These are phyloP conservation scores for Backusella macrospora DNA, from an alignment of 192 early-diverging fungal genomes.

Conservation along the genomic window DNA sequence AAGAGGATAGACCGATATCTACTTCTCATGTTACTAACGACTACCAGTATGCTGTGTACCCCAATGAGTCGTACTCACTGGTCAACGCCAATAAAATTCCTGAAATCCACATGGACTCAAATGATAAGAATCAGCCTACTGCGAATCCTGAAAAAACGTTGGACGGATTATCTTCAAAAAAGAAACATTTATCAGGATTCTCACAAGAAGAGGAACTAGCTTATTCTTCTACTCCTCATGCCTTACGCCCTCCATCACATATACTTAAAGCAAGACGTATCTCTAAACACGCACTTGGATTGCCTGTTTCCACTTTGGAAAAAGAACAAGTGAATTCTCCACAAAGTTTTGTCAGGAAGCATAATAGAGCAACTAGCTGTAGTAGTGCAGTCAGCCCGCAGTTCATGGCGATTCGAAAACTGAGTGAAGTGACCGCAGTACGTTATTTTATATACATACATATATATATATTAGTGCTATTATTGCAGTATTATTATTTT, in stretches of 20 bases:
- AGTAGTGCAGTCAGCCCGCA: conserved; percentile 28
- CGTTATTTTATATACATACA: background rate
- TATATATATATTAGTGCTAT: background rate
- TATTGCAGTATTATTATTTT: background rate
- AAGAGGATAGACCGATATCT: background rate
- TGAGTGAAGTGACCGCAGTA: conserved; percentile 24
- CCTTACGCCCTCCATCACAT: conserved; percentile 25
- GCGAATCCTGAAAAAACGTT: background rate
- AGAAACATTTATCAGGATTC: background rate
- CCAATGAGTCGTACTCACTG: background rate
- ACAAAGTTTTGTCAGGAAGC: background rate
- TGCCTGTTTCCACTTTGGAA: background rate
- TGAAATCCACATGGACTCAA: background rate
- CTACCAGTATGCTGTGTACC: background rate
- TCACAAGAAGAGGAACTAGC: background rate
- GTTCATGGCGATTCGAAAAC: conserved; percentile 30
- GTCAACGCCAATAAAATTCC: background rate
- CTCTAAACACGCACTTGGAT: background rate
- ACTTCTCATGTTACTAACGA: background rate
- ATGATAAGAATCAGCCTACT: background rate
- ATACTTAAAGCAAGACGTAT: conserved; percentile 1
- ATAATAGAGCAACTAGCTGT: background rate
- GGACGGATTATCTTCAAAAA: background rate
- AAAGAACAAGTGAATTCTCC: conserved; percentile 4
- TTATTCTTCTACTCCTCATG: conserved; percentile 10